Base-by-base conservation (phyloP, 2,329 filamentous ascomycete species). In the Waltergamsia citrina region DNA sequence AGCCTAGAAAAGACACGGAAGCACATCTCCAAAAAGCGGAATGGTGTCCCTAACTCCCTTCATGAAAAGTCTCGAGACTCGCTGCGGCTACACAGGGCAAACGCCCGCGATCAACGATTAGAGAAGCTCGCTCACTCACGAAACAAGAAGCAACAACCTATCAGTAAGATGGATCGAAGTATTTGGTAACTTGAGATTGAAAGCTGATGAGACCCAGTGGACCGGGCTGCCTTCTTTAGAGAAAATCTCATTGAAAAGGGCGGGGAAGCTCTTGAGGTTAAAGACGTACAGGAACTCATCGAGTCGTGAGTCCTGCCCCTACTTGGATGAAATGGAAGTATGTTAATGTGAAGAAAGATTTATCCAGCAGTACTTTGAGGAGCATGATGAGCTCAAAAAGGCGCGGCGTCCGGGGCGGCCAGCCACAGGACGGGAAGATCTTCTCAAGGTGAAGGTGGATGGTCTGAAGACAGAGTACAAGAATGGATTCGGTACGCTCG, bases 11-110 rank as follows among this genome's bases (percentile, higher is more conserved):
- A 95, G 55, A 83, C 92, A 15, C 76, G 83, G 42, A 96, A 96
- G 63, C 78, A 86, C 43, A 90, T 96, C 43, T 67, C 78, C 22
- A 94, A 94, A 65, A 95, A 95, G 71, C 78, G 82, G 44, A 76
- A 78, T 43, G 77, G 78, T 15, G 76, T 78, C 25, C 71, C 85
- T 30, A 78, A 80, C 20, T 71, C 81, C 10, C 69, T 96, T 16
- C 90, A 96, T 52, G 82, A 87, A 57, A 86, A 86, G 54, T 94
- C 87, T 40, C 73, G 92, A 44, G 85, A 96, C 64, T 84, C 87
- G 4, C 75, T 81, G 50, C 75, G 85, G 33, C 65, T 96, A 42
- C 81, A 86, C 54, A 74, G 79, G 48, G 92, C 92, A 15, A 74
- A 76, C 41, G 72, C 80, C 42, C 73, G 92, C 57, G 88, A 95